Evolutionary conservation across 441 rosid genomes (phyloP).

Genomic region (Adansonia gregorii): DNA sequence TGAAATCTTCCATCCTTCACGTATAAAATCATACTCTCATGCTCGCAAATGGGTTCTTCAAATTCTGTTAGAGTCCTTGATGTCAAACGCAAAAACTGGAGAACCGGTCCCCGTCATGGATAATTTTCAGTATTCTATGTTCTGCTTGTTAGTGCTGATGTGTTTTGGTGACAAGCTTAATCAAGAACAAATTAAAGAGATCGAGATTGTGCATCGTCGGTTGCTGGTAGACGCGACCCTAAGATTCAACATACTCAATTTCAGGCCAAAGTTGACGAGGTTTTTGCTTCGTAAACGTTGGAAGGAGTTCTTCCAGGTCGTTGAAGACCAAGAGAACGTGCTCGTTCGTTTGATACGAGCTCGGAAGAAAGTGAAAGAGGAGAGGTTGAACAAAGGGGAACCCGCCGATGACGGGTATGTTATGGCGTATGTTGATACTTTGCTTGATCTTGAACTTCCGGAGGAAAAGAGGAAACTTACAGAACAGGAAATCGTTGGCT

Average conservation of each 20-base stretch:
- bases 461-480: constrained; percentile 36
- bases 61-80: constrained; percentile 27
- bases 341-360: constrained; percentile 42
- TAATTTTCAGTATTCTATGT: constrained; percentile 41
- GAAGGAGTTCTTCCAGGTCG: constrained; percentile 31
- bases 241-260: constrained; percentile 32
- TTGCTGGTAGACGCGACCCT: neutral
- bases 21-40: constrained; percentile 29
- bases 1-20: constrained; percentile 41
- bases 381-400: neutral
- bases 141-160: constrained; percentile 39
- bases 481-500: constrained; percentile 28
- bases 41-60: constrained; percentile 42
- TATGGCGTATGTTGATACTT: constrained; percentile 31
- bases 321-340: constrained; percentile 13
- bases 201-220: constrained; percentile 32
- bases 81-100: constrained; percentile 6
- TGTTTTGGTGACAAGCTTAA: constrained; percentile 47
- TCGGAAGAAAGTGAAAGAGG: constrained; percentile 26
- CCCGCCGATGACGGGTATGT: neutral
- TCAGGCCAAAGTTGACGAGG: constrained; percentile 45
- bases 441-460: constrained; percentile 30
- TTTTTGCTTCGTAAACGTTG: constrained; percentile 36
- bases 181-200: constrained; percentile 34
- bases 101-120: constrained; percentile 27